Base-by-base conservation (phyloP, 495 filamentous ascomycete genomes). In the Lineolata rhizophorae region DNA sequence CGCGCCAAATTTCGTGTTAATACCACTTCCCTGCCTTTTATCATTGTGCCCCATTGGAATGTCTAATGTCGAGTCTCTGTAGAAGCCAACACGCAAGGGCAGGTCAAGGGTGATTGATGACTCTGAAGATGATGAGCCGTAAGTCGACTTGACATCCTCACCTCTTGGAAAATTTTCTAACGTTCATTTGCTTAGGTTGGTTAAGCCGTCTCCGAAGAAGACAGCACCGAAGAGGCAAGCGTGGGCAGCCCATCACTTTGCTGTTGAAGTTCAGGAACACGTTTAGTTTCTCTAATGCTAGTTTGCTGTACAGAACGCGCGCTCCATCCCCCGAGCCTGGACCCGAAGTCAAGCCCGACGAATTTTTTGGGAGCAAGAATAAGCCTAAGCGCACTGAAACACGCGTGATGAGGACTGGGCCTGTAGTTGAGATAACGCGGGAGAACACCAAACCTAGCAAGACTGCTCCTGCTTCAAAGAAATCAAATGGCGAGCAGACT, bases 361-460 rank as follows among this genome's bases (percentile, higher is more conserved):
- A 46, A 8, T 56, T 43, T 42, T 56, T 56, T 28, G 48, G 35
- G n/a, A 43, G 41, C 32, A 51, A 52, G 43, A 48, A 43, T 38
- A 51, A 51, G 28, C 50, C 51, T 9, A 54, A 54, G 35, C 47
- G 53, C 20, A 51, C 48, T 14, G 51, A 45, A n/a, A n/a, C n/a
- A 30, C 34, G 38, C 13, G 41, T 47, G 12, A 46, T 38, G 25
- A 24, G 36, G 4, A 27, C n/a, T 10, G 38, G 37, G 27, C 10
- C 37, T 2, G 36, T 38, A n/a, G n/a, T n/a, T n/a, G n/a, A n/a
- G n/a, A n/a, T n/a, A n/a, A n/a, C n/a, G n/a, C n/a, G n/a, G n/a
- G n/a, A n/a, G n/a, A n/a, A n/a, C 2, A 22, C 44, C 1, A 41
- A 49, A 32, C 32, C 39, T 11, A 43, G 43, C 18, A 42, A 47